These are phyloP conservation scores for Penicillium polonicum DNA, from an alignment of 2,329 filamentous ascomycete species.

Conservation along the genomic window DNA sequence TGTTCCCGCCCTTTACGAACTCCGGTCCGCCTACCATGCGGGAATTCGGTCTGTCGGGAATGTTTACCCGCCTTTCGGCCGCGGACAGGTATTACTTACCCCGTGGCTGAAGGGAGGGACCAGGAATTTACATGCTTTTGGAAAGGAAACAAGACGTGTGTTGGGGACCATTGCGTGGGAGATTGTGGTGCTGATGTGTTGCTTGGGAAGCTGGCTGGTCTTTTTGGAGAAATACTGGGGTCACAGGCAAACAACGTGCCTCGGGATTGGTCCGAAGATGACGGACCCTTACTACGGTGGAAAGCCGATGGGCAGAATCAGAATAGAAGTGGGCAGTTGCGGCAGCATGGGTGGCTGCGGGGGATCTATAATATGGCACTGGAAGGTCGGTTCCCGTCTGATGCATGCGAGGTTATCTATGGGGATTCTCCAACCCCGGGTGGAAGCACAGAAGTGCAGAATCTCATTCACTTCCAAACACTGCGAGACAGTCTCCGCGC, in stretches of 20 bases:
- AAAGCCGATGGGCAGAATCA: slow-evolving; percentile 15
- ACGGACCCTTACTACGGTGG: slow-evolving; percentile 35
- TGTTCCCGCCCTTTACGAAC: slow-evolving; percentile 68
- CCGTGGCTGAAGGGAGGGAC: slow-evolving; percentile 63
- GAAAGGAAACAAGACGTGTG: slow-evolving; percentile 51
- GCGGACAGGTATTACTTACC: slow-evolving; percentile 74
- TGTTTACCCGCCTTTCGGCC: slow-evolving; percentile 69
- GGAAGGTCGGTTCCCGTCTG: slow-evolving; percentile 58
- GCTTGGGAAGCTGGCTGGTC: slow-evolving; percentile 67
- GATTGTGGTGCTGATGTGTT: slow-evolving; percentile 79
- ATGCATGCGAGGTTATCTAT: slow-evolving; percentile 56
- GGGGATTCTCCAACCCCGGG: slow-evolving; percentile 22
- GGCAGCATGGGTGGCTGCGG: slow-evolving; percentile 44
- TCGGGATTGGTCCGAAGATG: slow-evolving; percentile 24
- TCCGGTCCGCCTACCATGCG: slow-evolving; percentile 78
- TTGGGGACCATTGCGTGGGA: slow-evolving; percentile 68
- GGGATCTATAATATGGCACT: slow-evolving; percentile 67
- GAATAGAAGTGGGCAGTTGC: slow-evolving; percentile 11
- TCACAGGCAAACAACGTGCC: slow-evolving; percentile 4
- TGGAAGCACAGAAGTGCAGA: slow-evolving; percentile 18
- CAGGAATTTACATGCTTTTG: slow-evolving; percentile 73
- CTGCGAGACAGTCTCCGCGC: slow-evolving; percentile 62
- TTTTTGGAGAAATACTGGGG: slow-evolving; percentile 47
- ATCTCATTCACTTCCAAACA: slow-evolving; percentile 45
- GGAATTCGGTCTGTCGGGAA: slow-evolving; percentile 69